Evolutionary conservation across 176 grass and related monocot species (phyloP).

Genomic region (Luzula sylvatica): DNA sequence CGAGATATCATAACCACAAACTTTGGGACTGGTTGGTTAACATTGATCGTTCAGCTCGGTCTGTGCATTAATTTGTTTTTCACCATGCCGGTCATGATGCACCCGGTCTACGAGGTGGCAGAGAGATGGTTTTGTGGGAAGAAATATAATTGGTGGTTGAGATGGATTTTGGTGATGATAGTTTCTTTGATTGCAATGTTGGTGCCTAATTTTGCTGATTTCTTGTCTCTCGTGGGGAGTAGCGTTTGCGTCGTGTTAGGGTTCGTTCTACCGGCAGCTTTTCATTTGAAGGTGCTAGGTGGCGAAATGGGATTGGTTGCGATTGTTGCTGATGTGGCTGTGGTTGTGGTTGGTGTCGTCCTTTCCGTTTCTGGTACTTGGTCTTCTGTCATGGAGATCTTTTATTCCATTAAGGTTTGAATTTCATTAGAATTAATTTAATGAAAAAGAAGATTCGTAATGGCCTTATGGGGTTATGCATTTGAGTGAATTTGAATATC

Average conservation of each 20-base stretch:
- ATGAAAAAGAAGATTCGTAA: background rate
- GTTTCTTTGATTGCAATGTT: conserved; percentile 65
- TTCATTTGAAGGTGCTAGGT: conserved; percentile 81
- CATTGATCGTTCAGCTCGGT: conserved; percentile 67
- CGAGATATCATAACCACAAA: conserved; percentile 97
- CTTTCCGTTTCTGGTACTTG: conserved; percentile 70
- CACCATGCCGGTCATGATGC: conserved; percentile 96
- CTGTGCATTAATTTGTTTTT: conserved; percentile 99
- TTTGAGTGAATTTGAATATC: conserved; percentile 7
- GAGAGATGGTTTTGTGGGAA: conserved; percentile 68
- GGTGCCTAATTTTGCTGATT: conserved; percentile 90
- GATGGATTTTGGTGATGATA: conserved; percentile 52
- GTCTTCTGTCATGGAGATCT: conserved; percentile 74
- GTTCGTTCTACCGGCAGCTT: conserved; percentile 71
- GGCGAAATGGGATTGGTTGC: conserved; percentile 30
- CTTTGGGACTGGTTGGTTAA: conserved; percentile 70
- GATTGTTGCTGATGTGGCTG: conserved; percentile 27
- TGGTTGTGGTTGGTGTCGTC: conserved; percentile 39
- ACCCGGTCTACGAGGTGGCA: conserved; percentile 86
- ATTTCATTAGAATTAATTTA: background rate
- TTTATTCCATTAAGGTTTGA: conserved; percentile 35
- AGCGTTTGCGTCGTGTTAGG: conserved; percentile 85
- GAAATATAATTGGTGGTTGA: conserved; percentile 71
- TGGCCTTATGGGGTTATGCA: background rate
- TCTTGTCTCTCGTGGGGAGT: conserved; percentile 86